Percentiles rank a stretch among this genome's conserved stretches.
Evolutionary conservation across 192 early-diverging fungal species (phyloP).

Genomic region (Physocladia obscura): DNA sequence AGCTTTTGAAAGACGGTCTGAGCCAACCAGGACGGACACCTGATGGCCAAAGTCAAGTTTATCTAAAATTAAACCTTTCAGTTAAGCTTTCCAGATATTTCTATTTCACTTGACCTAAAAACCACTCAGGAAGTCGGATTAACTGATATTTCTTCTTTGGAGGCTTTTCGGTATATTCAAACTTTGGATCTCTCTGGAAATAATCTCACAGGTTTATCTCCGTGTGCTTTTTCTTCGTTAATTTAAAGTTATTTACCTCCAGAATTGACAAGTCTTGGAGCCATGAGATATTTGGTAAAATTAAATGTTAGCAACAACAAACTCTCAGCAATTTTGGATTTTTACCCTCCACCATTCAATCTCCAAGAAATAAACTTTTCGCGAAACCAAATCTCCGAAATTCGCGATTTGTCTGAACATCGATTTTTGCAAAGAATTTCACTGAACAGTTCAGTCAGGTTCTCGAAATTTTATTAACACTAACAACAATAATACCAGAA

Average conservation of each 20-base stretch:
- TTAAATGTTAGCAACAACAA: conserved; percentile 56
- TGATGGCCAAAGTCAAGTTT: conserved; percentile 40
- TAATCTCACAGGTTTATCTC: conserved; percentile 35
- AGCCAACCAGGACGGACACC: conserved; percentile 38
- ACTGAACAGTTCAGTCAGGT: conserved; percentile 39
- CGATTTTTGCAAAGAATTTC: conserved; percentile 43
- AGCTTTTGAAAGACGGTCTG: conserved; percentile 38
- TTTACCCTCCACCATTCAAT: conserved; percentile 49
- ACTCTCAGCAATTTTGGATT: conserved; percentile 33
- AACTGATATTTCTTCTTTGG: conserved; percentile 33
- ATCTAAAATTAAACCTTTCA: conserved; percentile 45
- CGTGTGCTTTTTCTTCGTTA: background rate
- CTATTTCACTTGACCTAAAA: conserved; percentile 7
- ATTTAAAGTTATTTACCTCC: background rate
- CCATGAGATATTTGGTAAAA: conserved; percentile 45
- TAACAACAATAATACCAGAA: conserved; percentile 15
- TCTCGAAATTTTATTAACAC: too few relatives aligned
- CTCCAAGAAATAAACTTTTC: conserved; percentile 55
- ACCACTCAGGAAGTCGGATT: conserved; percentile 36
- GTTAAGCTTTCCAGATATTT: conserved; percentile 22
- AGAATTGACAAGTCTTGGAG: conserved; percentile 38
- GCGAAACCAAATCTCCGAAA: conserved; percentile 46
- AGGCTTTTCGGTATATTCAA: conserved; percentile 43
- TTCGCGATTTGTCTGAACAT: conserved; percentile 42
- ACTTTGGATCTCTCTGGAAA: conserved; percentile 51